phyloP scores from a whole-genome alignment of 1,284 basidiomycete genomes.

The Porodaedalea pini region DNA sequence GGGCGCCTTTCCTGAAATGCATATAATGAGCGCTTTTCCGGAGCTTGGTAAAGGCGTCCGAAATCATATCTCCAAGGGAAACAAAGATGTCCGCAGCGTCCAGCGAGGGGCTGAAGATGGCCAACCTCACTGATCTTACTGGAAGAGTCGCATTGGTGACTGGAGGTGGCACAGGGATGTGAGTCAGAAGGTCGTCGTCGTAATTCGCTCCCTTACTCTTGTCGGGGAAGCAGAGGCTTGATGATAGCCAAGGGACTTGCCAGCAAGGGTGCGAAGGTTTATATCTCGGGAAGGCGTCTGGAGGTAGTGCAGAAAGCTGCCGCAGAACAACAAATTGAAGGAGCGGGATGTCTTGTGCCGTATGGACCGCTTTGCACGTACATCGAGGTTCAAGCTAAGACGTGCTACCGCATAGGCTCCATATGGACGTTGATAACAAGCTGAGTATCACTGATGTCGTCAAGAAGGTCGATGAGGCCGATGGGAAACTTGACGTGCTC shows the following conservation, averaged over 20 bases:
- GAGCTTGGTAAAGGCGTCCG: no score
- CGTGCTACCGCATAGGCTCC: conserved; percentile 39
- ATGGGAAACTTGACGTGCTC: conserved; percentile 71
- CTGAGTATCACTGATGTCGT: conserved; percentile 57
- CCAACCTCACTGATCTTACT: conserved; percentile 38
- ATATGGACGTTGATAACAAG: conserved; percentile 69
- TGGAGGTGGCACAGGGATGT: conserved; percentile 77
- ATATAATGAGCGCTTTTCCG: neutral
- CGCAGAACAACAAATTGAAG: conserved; percentile 38
- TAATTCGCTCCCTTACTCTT: neutral
- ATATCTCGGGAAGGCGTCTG: conserved; percentile 67
- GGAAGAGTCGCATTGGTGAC: conserved; percentile 71
- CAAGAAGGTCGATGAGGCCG: conserved; percentile 36
- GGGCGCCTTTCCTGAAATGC: no score
- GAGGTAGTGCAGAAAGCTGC: conserved; percentile 59
- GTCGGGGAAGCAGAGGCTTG: conserved; percentile 36
- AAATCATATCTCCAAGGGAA: no score
- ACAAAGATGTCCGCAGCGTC: neutral
- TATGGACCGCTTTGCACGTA: conserved; percentile 4
- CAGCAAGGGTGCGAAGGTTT: conserved; percentile 76
- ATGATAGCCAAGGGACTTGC: conserved; percentile 76
- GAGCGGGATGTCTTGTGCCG: conserved; percentile 30
- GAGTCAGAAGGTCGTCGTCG: neutral
- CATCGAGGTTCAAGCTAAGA: conserved; percentile 3
- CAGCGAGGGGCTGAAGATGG: neutral